phyloP scores from a whole-genome alignment of 2,329 filamentous ascomycete species.

The Dothistroma pini region DNA sequence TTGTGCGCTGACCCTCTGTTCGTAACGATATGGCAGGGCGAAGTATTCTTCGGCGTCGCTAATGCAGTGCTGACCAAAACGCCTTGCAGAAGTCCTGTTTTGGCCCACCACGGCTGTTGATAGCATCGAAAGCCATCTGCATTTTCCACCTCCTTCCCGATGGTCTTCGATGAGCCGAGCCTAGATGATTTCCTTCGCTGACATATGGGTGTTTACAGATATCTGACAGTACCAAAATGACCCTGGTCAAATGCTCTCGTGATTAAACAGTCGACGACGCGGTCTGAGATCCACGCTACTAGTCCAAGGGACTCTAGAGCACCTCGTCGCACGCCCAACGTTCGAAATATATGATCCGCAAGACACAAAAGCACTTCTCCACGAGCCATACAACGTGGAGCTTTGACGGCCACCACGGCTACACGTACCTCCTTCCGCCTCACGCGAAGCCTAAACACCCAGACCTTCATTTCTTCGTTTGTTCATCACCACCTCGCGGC shows the following conservation, averaged over 20 bases:
- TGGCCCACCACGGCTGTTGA: neutral
- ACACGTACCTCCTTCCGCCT: neutral
- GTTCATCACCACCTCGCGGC: neutral
- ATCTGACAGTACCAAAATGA: neutral
- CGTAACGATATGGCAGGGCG: neutral
- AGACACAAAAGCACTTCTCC: neutral
- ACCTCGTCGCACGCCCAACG: neutral
- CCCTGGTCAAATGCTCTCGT: neutral
- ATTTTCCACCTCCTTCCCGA: neutral
- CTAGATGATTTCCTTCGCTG: neutral
- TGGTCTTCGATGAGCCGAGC: neutral
- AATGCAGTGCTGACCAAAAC: neutral
- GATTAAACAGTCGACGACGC: neutral
- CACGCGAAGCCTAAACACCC: neutral
- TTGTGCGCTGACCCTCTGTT: neutral
- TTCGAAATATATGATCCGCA: neutral
- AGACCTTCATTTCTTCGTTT: neutral
- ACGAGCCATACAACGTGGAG: neutral
- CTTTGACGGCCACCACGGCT: neutral
- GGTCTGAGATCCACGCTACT: neutral
- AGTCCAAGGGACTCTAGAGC: neutral
- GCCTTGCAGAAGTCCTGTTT: neutral
- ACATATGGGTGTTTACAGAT: neutral
- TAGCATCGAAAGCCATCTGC: neutral
- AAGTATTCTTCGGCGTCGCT: neutral